Evolutionary conservation across 768 basidiomycete genomes (phyloP), one percentile per base, ranked within the genome.

Genomic region (Russula brevipes): DNA sequence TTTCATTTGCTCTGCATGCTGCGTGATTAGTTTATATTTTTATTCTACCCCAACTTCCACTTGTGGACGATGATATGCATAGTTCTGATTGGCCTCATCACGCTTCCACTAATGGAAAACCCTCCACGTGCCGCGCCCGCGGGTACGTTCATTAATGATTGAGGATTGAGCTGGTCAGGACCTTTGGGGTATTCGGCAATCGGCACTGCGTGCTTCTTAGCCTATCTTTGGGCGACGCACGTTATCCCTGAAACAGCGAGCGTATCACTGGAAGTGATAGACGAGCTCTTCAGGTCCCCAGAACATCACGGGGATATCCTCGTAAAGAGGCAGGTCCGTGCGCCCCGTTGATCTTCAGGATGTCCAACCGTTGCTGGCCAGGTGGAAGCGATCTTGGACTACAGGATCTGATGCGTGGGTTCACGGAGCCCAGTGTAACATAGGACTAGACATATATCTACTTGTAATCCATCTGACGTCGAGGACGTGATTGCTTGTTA

Each of bases 1-100:
- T 35, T 54, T 63, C 53, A 36, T 58, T 11, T 50, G 59, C 9
- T 45, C 41, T 51, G 66, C 64, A 45, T 55, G 35, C 49, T 57
- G 31, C 59, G 52, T 56, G 45, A 52, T 42, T 61, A 61, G 36
- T 51, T 54, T 30, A 24, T 24, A 41, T 31, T 24, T 24, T 56
- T 51, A 39, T 55, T 56, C 44, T 31, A 5, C n/a, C 41, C 19
- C 24, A 16, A 35, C 3, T 6, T 10, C 45, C 38, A 36, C 46
- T 39, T 17, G 38, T 19, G 10, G 6, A 7, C 30, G 11, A 46
- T 42, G 38, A 33, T 19, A 41, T 35, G 11, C 19, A 19, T 54
- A 91, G 90, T 92, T 70, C 72, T 91, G 56, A 85, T 92, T 59
- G 91, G 91, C 0, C 77, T 92, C 24, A 68, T 88, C 14, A 89